Conservation (phyloP, 805 yeast species). For the Candida fluviatilis region DNA sequence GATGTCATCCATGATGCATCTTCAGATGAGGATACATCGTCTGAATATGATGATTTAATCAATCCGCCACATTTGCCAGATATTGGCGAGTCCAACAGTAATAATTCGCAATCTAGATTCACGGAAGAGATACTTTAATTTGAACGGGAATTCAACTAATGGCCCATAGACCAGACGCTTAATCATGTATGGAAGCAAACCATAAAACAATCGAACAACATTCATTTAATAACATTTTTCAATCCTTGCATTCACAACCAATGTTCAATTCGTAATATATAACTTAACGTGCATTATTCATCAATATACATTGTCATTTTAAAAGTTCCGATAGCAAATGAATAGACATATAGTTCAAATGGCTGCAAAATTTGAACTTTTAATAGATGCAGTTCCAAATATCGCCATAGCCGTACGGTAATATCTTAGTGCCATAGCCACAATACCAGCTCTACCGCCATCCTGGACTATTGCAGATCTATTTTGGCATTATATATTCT, state of each 20-base stretch:
- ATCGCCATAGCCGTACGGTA: too few species aligned
- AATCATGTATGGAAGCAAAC: too few species aligned
- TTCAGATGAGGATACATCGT: not conserved
- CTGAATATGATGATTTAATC: conserved; percentile 2
- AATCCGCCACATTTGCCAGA: not conserved
- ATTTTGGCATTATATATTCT: too few species aligned
- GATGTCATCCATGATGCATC: conserved; percentile 1
- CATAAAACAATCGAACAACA: not conserved
- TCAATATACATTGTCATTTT: not conserved
- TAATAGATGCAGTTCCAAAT: too few species aligned
- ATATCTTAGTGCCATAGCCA: too few species aligned
- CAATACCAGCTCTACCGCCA: too few species aligned
- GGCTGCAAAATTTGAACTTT: too few species aligned
- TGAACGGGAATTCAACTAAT: too few species aligned
- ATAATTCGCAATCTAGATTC: conserved; percentile 19
- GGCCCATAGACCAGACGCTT: too few species aligned
- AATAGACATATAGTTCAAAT: too few species aligned
- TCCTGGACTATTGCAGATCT: too few species aligned
- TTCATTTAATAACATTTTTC: not conserved
- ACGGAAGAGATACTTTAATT: conserved; percentile 20
- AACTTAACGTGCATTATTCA: not conserved
- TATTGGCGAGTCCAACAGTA: conserved; percentile 7
- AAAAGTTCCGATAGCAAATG: too few species aligned
- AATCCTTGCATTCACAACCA: not conserved
- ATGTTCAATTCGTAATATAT: not conserved